These are phyloP conservation scores for Neoascochyta sp. DNA, from an alignment of 2,329 filamentous ascomycete genomes.

Conservation along the genomic window DNA sequence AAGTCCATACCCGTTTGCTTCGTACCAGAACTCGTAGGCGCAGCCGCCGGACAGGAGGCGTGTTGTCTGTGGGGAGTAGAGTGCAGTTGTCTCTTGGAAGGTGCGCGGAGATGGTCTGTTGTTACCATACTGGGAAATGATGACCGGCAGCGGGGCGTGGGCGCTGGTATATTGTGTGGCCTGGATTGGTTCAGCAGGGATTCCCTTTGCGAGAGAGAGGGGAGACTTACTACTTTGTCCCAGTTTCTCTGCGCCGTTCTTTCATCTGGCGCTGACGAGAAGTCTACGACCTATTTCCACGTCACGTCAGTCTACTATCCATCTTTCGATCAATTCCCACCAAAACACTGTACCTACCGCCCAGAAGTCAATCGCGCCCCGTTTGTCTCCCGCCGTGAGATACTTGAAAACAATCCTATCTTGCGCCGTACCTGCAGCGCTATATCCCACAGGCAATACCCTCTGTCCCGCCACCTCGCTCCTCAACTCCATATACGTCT, in stretches of 20 bases:
- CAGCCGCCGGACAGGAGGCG: conserved; percentile 12
- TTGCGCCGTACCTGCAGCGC: conserved; percentile 1
- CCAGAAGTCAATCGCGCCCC: conserved; percentile 9
- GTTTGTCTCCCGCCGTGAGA: conserved; percentile 4
- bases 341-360: conserved; percentile 5
- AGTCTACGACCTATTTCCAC: too few species aligned
- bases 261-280: too few species aligned
- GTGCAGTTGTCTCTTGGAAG: conserved; percentile 8
- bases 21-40: conserved; percentile 10
- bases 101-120: conserved; percentile 2
- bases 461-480: conserved; percentile 2
- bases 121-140: conserved; percentile 11
- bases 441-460: conserved; percentile 6
- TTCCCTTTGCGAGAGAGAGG: too few species aligned
- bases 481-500: conserved; percentile 8
- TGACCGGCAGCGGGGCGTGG: conserved; percentile 4
- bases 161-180: too few species aligned
- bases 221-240: too few species aligned
- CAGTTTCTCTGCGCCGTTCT: too few species aligned
- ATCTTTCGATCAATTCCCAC: too few species aligned
- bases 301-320: too few species aligned
- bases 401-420: conserved; percentile 3
- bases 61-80: conserved; percentile 9
- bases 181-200: too few species aligned
- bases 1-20: conserved; percentile 6